Evolutionary conservation across 148 eudicot species (phyloP).

Genomic region (Heliosperma pusillum): DNA sequence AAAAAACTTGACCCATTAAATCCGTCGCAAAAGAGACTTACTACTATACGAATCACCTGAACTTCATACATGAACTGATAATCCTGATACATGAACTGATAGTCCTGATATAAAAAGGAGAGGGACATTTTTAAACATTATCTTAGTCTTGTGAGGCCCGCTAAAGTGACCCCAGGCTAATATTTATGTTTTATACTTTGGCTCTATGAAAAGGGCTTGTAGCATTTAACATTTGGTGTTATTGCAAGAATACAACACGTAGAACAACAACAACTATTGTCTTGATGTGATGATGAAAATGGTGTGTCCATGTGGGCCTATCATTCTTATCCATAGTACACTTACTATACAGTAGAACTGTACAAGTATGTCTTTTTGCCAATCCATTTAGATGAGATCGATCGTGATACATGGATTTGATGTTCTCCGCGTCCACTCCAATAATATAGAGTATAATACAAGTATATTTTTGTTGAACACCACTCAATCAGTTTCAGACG

Average conservation of each 20-base stretch:
- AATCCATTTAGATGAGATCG: background rate
- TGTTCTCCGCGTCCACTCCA: conserved; percentile 2
- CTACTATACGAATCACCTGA: background rate
- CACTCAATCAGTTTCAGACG: too few species aligned
- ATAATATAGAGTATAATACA: background rate
- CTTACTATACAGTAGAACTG: too few species aligned
- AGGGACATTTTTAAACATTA: background rate
- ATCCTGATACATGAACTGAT: too few species aligned
- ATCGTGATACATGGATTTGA: background rate
- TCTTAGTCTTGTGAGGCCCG: background rate
- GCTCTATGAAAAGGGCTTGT: background rate
- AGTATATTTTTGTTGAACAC: too few species aligned
- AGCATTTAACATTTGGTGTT: background rate
- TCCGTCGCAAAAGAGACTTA: too few species aligned
- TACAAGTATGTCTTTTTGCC: background rate
- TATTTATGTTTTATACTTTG: background rate
- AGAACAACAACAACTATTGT: background rate
- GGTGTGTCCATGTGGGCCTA: background rate
- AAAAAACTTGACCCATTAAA: too few species aligned
- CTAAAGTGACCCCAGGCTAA: background rate
- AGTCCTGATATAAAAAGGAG: background rate
- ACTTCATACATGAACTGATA: conserved; percentile 1
- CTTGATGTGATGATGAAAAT: background rate
- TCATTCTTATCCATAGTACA: background rate
- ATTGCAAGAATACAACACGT: background rate